Conservation (phyloP, 805 yeast genomes). For the Ogataea minuta region DNA sequence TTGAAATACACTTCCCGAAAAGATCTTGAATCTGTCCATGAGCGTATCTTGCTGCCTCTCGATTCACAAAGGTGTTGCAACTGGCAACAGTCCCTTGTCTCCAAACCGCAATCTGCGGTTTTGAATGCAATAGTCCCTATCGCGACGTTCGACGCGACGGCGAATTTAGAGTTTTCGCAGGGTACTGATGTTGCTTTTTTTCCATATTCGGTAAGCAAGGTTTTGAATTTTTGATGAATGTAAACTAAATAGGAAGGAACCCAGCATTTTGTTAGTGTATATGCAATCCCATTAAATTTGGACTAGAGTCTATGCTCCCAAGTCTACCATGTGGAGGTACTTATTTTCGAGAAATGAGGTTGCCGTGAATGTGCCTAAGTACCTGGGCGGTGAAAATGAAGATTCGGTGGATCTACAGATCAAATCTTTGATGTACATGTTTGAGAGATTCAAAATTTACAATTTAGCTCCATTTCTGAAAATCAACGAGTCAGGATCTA, state of each 20-base stretch:
- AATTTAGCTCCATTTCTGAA: constrained; percentile 42
- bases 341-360: constrained; percentile 37
- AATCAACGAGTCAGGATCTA: constrained; percentile 29
- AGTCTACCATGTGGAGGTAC: constrained; percentile 25
- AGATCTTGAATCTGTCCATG: too few relatives aligned
- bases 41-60: too few relatives aligned
- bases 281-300: background rate
- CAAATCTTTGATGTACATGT: constrained; percentile 57
- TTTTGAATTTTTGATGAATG: too few relatives aligned
- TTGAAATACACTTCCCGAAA: too few relatives aligned
- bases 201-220: constrained; percentile 2
- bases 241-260: background rate
- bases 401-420: constrained; percentile 64
- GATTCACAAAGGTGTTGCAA: too few relatives aligned
- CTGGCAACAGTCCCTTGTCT: too few relatives aligned
- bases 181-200: constrained; percentile 1
- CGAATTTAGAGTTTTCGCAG: too few relatives aligned
- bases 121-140: too few relatives aligned
- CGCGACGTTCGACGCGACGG: too few relatives aligned
- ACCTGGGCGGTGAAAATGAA: constrained; percentile 43
- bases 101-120: too few relatives aligned
- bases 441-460: constrained; percentile 47
- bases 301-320: background rate
- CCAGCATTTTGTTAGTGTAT: background rate
- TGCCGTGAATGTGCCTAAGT: constrained; percentile 49